Evolutionary conservation across 2,329 filamentous ascomycete species (phyloP), one percentile per base, ranked within the genome.

Genomic region (Aureobasidium zeae): DNA sequence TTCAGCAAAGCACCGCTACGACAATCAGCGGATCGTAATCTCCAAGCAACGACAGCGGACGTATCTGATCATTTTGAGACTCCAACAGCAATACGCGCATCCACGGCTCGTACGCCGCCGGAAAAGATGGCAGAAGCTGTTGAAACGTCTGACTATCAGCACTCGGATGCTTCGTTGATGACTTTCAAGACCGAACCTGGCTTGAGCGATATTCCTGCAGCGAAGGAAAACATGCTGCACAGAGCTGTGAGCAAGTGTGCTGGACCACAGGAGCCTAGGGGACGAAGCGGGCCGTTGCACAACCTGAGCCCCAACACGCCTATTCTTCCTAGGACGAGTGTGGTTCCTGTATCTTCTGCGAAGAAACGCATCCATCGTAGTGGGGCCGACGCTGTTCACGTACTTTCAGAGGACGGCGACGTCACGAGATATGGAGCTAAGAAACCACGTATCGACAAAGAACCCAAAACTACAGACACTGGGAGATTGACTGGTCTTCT

Each of bases 241-340:
- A 31, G 37, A 9, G 34, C 29, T 11, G 22, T 17, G 5, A 26
- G 39, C 30, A 34, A 43, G n/a, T 33, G 39, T 28, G 30, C 10
- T 10, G 44, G 26, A 12, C 26, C 25, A 6, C 25, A 10, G 5
- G 33, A 36, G 6, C n/a, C 33, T 13, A n/a, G 26, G 4, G 15
- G 25, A 16, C 6, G n/a, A 21, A 20, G 21, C 10, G 49, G 43
- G 29, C 48, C 51, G n/a, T 44, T 54, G 8, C 42, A 49, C 6
- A 35, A 45, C 11, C 29, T 54, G 28, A 52, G 51, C 29, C 44
- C 50, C n/a, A 54, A 54, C 35, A 48, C 51, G 6, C 48, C 46
- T 9, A 47, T 41, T 4, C 20, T 50, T 15, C 48, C 49, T 13
- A 34, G 49, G 12, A 46, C 46, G 7, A 48, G 46, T 34, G 26